Percentiles rank a stretch among this genome's conserved stretches.
These are phyloP conservation scores for Scheffersomyces lignosus DNA, from an alignment of 805 yeast species.

Conservation along the genomic window DNA sequence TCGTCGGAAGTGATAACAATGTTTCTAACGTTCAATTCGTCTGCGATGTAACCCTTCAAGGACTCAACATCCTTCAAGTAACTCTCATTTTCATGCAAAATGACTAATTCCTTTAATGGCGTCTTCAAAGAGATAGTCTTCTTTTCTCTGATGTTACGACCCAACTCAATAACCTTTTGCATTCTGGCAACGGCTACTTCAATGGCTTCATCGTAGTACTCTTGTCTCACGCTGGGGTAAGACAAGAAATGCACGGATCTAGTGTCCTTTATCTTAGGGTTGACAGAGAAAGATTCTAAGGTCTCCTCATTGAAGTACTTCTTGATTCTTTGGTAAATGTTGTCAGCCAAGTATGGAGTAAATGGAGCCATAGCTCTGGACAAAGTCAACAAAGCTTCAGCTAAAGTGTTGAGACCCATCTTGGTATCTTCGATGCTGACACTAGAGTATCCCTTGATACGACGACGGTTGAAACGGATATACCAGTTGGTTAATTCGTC, in stretches of 20 bases:
- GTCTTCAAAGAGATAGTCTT: conserved; percentile 90
- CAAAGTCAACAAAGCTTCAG: conserved; percentile 85
- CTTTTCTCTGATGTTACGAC: conserved; percentile 96
- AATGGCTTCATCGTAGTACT: conserved; percentile 75
- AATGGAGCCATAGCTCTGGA: conserved; percentile 98
- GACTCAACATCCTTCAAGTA: conserved; percentile 79
- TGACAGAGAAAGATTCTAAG: conserved; percentile 42
- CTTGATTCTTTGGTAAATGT: conserved; percentile 76
- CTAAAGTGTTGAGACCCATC: conserved; percentile 84
- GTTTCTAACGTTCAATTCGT: conserved; percentile 91
- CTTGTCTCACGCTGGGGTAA: conserved; percentile 84
- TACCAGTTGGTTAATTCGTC: conserved; percentile 98
- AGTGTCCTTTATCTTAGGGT: conserved; percentile 51
- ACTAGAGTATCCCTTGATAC: conserved; percentile 84
- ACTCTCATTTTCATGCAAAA: conserved; percentile 73
- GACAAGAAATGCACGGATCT: conserved; percentile 92
- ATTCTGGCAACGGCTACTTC: conserved; percentile 90
- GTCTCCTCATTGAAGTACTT: conserved; percentile 60
- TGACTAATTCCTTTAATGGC: conserved; percentile 85
- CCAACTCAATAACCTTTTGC: conserved; percentile 96
- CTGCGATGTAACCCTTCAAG: conserved; percentile 75
- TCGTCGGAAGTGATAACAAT: conserved; percentile 87
- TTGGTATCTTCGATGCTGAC: conserved; percentile 81
- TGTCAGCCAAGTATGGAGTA: conserved; percentile 94
- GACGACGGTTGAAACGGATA: conserved; percentile 95